A percentile compares a stretch with the other conserved stretches of the same genome.
Evolutionary conservation across 2,329 filamentous ascomycete species (phyloP).

Genomic region (Arachnopeziza araneosa): DNA sequence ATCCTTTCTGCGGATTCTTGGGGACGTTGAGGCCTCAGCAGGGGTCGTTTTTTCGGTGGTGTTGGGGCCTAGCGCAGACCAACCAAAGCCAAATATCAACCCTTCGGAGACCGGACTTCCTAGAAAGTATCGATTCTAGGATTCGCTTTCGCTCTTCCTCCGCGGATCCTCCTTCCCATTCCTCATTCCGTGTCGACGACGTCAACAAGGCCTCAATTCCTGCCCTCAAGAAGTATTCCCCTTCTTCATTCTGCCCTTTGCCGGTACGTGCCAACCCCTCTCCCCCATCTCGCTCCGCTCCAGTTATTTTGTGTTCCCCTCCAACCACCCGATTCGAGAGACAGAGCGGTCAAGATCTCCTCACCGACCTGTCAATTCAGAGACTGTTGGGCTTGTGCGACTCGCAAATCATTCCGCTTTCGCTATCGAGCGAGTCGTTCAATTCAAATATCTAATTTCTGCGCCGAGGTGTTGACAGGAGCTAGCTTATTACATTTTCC

Average conservation of each 20-base stretch:
- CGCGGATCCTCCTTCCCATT: no score
- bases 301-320: neutral
- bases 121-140: no score
- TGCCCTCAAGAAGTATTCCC: neutral
- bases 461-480: neutral
- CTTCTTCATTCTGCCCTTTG: no score
- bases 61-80: no score
- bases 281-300: neutral
- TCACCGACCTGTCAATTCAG: neutral
- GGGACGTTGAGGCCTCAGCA: no score
- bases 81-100: no score
- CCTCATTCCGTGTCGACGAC: no score
- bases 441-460: neutral
- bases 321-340: neutral
- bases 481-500: constrained; percentile 1
- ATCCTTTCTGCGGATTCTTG: no score
- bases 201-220: no score
- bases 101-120: no score
- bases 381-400: neutral
- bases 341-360: neutral
- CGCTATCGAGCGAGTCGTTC: neutral
- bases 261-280: neutral
- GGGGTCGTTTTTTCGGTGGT: no score
- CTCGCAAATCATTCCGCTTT: neutral
- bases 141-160: no score